Evolutionary conservation across 192 early-diverging fungal genomes (phyloP).

Genomic region (Coemansia sp.): DNA sequence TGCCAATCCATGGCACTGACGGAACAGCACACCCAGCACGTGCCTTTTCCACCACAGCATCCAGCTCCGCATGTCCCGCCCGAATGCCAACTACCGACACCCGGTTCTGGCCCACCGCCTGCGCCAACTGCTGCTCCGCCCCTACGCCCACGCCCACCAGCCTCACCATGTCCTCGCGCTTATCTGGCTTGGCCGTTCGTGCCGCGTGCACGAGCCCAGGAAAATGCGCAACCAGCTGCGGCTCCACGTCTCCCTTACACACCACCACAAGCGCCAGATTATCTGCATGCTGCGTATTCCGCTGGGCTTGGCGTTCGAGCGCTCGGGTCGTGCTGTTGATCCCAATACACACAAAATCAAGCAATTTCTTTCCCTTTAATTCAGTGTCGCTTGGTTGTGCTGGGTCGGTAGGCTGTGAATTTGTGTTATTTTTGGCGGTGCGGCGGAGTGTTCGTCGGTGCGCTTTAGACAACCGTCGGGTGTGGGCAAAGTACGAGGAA

Average conservation of each 20-base stretch:
- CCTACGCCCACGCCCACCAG: conserved; percentile 34
- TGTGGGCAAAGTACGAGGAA: conserved; percentile 25
- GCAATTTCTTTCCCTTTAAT: conserved; percentile 1
- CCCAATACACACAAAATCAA: conserved; percentile 32
- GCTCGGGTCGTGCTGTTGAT: conserved; percentile 46
- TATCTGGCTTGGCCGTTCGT: not conserved
- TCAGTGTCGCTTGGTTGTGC: not conserved
- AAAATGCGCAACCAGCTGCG: conserved; percentile 40
- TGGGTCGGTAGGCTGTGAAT: not conserved
- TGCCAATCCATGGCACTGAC: conserved; percentile 40
- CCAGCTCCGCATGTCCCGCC: conserved; percentile 24
- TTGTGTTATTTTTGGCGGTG: not conserved
- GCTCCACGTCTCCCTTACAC: conserved; percentile 41
- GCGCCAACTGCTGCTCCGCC: conserved; percentile 27
- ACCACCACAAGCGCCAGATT: conserved; percentile 40
- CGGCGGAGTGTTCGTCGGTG: conserved; percentile 16
- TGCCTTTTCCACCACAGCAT: conserved; percentile 30
- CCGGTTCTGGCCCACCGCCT: conserved; percentile 25
- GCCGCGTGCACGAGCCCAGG: conserved; percentile 42
- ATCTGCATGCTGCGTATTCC: not conserved
- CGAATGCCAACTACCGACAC: conserved; percentile 44
- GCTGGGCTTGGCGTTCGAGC: conserved; percentile 34
- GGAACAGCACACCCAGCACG: conserved; percentile 12
- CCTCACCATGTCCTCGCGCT: conserved; percentile 9
- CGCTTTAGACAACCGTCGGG: conserved; percentile 27